Percentiles rank a stretch among this genome's conserved stretches.
Conservation (phyloP, 805 yeast species). For the Kregervanrija delftensis region DNA sequence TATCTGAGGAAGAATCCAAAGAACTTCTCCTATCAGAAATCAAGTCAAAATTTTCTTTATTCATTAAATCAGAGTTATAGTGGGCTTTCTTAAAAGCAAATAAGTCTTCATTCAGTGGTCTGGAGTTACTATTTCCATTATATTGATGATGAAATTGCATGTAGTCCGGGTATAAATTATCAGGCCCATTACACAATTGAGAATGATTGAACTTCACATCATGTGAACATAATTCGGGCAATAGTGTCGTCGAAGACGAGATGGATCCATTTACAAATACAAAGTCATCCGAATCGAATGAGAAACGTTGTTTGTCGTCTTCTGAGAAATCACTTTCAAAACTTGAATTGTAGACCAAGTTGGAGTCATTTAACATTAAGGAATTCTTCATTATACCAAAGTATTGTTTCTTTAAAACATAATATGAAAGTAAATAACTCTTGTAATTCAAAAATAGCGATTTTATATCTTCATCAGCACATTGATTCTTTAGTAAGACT, state of each 20-base stretch:
- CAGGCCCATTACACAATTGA: slow-evolving; percentile 3
- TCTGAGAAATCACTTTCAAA: neutral
- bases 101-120: too few species aligned
- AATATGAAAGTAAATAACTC: neutral
- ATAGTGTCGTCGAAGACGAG: slow-evolving; percentile 1
- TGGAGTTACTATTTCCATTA: too few species aligned
- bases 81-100: too few species aligned
- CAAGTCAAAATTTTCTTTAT: too few species aligned
- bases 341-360: neutral
- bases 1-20: too few species aligned
- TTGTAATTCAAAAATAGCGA: slow-evolving; percentile 5
- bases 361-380: too few species aligned
- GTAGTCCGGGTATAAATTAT: neutral
- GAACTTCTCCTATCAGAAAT: too few species aligned
- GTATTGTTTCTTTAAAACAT: neutral
- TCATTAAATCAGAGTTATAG: too few species aligned
- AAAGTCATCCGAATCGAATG: neutral
- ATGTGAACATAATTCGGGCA: neutral
- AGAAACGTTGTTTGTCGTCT: neutral
- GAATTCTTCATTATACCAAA: neutral
- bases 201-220: neutral
- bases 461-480: slow-evolving; percentile 3
- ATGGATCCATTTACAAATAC: slow-evolving; percentile 3
- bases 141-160: too few species aligned
- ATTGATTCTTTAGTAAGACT: slow-evolving; percentile 2